Evolutionary conservation across 441 rosid species (phyloP).

Genomic region (Lepidium campestre): DNA sequence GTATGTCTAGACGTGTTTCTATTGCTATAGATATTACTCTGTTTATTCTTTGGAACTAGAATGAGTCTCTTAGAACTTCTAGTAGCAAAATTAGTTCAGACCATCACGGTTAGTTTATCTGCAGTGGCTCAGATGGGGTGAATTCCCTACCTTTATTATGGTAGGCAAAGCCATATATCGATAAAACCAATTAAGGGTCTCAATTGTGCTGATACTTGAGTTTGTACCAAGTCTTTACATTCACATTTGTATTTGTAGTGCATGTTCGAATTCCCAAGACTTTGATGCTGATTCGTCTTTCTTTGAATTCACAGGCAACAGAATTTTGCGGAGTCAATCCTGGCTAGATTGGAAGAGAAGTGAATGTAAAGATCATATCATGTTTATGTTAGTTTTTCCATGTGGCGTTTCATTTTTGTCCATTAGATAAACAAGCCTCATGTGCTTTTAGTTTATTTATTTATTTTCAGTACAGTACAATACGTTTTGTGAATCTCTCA

Average conservation of each 20-base stretch:
- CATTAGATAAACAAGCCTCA: neutral
- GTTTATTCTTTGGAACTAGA: too few relatives aligned
- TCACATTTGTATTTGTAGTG: too few relatives aligned
- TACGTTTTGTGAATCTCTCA: neutral
- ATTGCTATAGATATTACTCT: neutral
- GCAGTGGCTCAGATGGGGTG: too few relatives aligned
- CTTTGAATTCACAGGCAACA: slow-evolving; percentile 63
- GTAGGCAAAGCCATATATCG: too few relatives aligned
- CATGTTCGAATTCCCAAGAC: neutral
- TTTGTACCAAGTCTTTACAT: neutral
- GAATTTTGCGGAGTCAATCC: slow-evolving; percentile 77
- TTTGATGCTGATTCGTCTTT: slow-evolving; percentile 12
- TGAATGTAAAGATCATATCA: slow-evolving; percentile 23
- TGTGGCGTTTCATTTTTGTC: neutral
- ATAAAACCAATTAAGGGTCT: neutral
- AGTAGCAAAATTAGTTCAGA: too few relatives aligned
- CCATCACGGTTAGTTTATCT: too few relatives aligned
- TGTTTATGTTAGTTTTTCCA: neutral
- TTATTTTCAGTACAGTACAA: neutral
- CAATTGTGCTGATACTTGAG: neutral
- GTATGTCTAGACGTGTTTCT: slow-evolving; percentile 42
- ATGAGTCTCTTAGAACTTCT: too few relatives aligned
- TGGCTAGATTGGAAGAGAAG: slow-evolving; percentile 64
- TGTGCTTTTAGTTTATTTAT: neutral
- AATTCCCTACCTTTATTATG: too few relatives aligned